Evolutionary conservation across 768 basidiomycete genomes (phyloP).

Genomic region (Mycena belliarum): DNA sequence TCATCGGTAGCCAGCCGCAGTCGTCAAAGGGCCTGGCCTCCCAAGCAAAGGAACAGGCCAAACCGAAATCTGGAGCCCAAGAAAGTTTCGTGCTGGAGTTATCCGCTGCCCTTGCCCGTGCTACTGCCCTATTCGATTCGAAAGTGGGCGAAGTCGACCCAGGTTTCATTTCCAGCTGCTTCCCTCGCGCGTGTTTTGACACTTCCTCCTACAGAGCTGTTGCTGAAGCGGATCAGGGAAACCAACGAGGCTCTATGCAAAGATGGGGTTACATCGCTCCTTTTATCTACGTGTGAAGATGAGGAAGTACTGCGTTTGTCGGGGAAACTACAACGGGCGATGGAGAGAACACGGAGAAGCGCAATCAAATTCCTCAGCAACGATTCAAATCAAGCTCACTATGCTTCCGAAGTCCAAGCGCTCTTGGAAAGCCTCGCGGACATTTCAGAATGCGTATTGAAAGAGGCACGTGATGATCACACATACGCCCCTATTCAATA

Average conservation of each 20-base stretch:
- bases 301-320: slow-evolving; percentile 40
- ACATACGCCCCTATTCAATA: not conserved
- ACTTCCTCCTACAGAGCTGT: slow-evolving; percentile 18
- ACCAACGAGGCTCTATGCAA: slow-evolving; percentile 20
- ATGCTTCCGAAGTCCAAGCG: slow-evolving; percentile 11
- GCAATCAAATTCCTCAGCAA: slow-evolving; percentile 49
- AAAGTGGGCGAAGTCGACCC: slow-evolving; percentile 22
- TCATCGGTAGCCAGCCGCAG: slow-evolving; percentile 31
- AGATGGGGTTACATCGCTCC: slow-evolving; percentile 16
- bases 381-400: not conserved
- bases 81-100: slow-evolving; percentile 35
- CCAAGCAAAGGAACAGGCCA: not conserved
- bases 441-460: slow-evolving; percentile 32
- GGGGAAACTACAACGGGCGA: slow-evolving; percentile 58
- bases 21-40: not conserved
- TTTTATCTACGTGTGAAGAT: slow-evolving; percentile 23
- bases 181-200: slow-evolving; percentile 1
- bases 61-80: not conserved
- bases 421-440: slow-evolving; percentile 40
- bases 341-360: slow-evolving; percentile 61
- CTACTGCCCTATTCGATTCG: slow-evolving; percentile 40
- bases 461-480: slow-evolving; percentile 27
- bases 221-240: slow-evolving; percentile 24
- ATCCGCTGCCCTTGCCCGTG: slow-evolving; percentile 46
- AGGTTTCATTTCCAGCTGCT: slow-evolving; percentile 8